phyloP scores from a whole-genome alignment of 2,329 filamentous ascomycete species.

The Mariannaea elegans region DNA sequence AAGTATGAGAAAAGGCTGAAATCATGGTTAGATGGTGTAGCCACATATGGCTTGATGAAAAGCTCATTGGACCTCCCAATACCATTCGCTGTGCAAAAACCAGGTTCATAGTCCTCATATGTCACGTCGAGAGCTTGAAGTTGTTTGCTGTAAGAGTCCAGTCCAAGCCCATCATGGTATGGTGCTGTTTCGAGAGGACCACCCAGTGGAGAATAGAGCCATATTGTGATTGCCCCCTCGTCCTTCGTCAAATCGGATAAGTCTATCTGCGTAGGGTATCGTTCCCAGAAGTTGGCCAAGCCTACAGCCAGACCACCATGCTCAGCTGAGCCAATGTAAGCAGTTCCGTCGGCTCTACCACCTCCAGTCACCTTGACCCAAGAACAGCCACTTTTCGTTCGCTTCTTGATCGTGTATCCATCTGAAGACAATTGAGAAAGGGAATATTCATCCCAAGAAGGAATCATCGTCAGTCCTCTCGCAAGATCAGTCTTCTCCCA shows the following conservation, averaged over 20 bases:
- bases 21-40: constrained; percentile 59
- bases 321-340: constrained; percentile 65
- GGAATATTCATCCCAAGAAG: constrained; percentile 64
- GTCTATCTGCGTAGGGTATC: constrained; percentile 66
- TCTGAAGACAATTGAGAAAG: constrained; percentile 66
- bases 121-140: constrained; percentile 68
- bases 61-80: constrained; percentile 66
- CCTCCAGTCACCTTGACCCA: constrained; percentile 68
- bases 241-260: constrained; percentile 59
- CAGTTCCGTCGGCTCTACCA: constrained; percentile 62
- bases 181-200: constrained; percentile 64
- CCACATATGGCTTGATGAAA: constrained; percentile 52
- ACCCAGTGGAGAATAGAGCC: constrained; percentile 67
- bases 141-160: constrained; percentile 65
- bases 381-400: constrained; percentile 63
- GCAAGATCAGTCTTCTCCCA: constrained; percentile 42
- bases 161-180: constrained; percentile 65
- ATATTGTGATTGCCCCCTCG: constrained; percentile 62
- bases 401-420: constrained; percentile 67
- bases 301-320: constrained; percentile 67
- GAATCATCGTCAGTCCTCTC: constrained; percentile 59
- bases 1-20: constrained; percentile 45
- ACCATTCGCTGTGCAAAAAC: constrained; percentile 64
- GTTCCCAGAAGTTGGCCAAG: constrained; percentile 69
- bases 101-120: constrained; percentile 68